Evolutionary conservation across 352 stramenopile genomes (phyloP), one percentile per base, ranked within the genome.

Genomic region (Phytophthora multivora): DNA sequence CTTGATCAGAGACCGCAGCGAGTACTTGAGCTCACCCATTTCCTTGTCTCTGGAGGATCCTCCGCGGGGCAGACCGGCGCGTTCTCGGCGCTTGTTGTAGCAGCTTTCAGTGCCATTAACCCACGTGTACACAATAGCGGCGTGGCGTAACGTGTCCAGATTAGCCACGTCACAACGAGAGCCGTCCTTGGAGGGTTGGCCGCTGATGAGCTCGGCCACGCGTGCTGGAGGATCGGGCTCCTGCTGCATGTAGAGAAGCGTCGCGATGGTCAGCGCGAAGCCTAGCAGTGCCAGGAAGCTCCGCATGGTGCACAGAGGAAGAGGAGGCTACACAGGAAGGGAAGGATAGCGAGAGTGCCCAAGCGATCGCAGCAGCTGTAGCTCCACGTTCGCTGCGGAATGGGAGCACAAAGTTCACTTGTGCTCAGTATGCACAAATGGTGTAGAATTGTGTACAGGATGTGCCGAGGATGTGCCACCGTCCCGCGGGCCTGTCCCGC

Each of bases 11-110:
- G 86, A 91, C 1, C 86, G 83, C 42, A 95, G 58, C 56, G 86
- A 95, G 71, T 92, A 95, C 61, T 92, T 93, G 65, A 95, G 81
- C 56, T 95, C 86, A 18, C 82, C 86, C 73, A 95, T 93, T 66
- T 95, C 86, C 58, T 91, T 90, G 55, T 93, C 85, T 12, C 85
- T 66, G 8, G 81, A 91, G 12, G 80, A 85, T 0, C 84, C 84
- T n/a, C 82, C 83, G 0, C 69, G 77, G 1, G 79, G 63, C 19
- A 91, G 65, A 15, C 80, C 81, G 1, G 78, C 82, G 18, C 68
- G 67, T 45, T 76, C 54, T 9, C 86, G 75, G 1, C 83, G 74
- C 23, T 73, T 69, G 50, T 91, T 90, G 74, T 95, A 95, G 73
- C 83, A 93, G 26, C 36, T 67, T 63, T 95, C 82, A 2, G 80